phyloP scores from a whole-genome alignment of 2,329 filamentous ascomycete genomes.

The Clonostachys rosea region DNA sequence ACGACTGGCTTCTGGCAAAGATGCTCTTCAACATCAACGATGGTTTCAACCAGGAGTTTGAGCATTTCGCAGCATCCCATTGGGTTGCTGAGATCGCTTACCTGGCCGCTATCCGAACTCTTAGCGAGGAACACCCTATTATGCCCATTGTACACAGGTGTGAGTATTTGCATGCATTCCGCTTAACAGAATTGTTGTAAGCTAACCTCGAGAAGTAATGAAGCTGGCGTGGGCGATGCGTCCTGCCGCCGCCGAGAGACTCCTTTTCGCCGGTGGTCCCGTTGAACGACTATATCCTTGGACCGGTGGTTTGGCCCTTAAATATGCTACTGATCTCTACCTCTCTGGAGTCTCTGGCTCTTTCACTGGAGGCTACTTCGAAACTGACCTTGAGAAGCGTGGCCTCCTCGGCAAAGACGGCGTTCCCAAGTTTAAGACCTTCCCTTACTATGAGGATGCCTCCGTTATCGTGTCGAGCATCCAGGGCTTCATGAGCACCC shows the following conservation, averaged over 20 bases:
- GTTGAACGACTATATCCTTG: no score
- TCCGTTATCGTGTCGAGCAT: slow-evolving; percentile 25
- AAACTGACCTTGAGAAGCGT: slow-evolving; percentile 24
- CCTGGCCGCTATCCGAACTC: slow-evolving; percentile 36
- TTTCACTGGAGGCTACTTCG: slow-evolving; percentile 25
- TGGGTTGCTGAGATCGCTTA: slow-evolving; percentile 35
- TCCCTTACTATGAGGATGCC: slow-evolving; percentile 40
- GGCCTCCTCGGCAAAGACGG: slow-evolving; percentile 29
- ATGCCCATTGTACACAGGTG: slow-evolving; percentile 24
- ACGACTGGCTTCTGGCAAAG: slow-evolving; percentile 48
- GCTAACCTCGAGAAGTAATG: not conserved
- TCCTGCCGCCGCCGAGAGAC: no score
- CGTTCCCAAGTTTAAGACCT: slow-evolving; percentile 28
- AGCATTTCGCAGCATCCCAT: slow-evolving; percentile 37
- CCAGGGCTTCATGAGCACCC: slow-evolving; percentile 27
- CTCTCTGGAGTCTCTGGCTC: slow-evolving; percentile 21
- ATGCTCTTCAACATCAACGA: slow-evolving; percentile 43
- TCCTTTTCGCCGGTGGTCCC: no score
- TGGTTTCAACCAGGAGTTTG: slow-evolving; percentile 35
- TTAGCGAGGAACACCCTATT: slow-evolving; percentile 39
- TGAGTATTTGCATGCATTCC: slow-evolving; percentile 19
- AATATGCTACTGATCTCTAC: slow-evolving; percentile 20
- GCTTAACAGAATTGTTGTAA: slow-evolving; percentile 11
- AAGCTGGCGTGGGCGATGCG: no score
- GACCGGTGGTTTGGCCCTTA: slow-evolving; percentile 9